Evolutionary conservation across 2,329 filamentous ascomycete species (phyloP), one percentile per base, ranked within the genome.

Genomic region (Exophiala dermatitidis): DNA sequence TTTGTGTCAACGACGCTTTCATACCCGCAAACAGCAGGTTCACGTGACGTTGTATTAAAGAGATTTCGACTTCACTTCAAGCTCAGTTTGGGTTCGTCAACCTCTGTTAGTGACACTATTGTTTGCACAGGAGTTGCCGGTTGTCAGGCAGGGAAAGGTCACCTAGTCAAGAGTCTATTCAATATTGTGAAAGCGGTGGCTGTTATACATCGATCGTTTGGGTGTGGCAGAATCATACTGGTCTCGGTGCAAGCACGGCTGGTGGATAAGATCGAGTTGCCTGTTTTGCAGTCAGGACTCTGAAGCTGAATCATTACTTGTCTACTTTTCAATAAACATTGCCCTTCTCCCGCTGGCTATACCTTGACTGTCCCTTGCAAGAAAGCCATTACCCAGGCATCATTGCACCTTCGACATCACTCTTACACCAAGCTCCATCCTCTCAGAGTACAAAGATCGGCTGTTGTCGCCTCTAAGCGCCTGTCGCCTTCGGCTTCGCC

Each of bases 321-420:
- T 54, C 51, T 57, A 57, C 51, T 53, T 46, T 48, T 38, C 40
- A 38, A 57, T 52, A 54, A 57, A 54, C 48, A 54, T 54, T 48
- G 54, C 40, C 52, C 55, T 50, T 57, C 34, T 50, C 19, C 32
- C 34, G 44, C 46, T 42, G 43, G 54, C 37, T 38, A 50, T 47
- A 41, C 34, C 42, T 54, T 54, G 55, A 52, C 55, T 57, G 43
- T 46, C 52, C 51, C 45, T 57, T 48, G 55, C 48, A 54, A 53
- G 31, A 47, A 48, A 51, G 42, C 46, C 45, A 37, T 42, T 19
- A 53, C 34, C 43, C 43, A 37, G 32, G 10, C 30, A 42, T 44
- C 34, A 12, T 32, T 46, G 36, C 55, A 45, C 7, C 19, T 34
- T 46, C 53, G 45, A 40, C 51, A 52, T 41, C 36, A 29, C 10